Evolutionary conservation across 441 rosid species (phyloP).

Genomic region (Croton setiger): DNA sequence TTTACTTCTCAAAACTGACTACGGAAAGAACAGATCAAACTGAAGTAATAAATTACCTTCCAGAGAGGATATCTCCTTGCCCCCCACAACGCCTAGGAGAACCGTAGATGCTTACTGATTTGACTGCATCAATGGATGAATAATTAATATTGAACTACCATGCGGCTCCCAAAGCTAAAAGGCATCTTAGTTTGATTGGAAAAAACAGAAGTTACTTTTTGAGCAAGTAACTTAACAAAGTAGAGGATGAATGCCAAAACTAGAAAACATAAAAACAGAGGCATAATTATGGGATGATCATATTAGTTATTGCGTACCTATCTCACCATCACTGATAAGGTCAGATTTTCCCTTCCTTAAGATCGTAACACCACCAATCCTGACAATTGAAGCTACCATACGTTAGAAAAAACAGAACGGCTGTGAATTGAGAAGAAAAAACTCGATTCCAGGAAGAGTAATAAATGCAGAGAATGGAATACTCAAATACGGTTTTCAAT

Average conservation of each 20-base stretch:
- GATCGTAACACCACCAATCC: constrained; percentile 86
- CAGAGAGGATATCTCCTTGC: constrained; percentile 96
- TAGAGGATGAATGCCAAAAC: neutral
- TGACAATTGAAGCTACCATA: constrained; percentile 26
- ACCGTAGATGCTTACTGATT: constrained; percentile 73
- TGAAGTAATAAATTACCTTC: constrained; percentile 49
- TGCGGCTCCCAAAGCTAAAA: neutral
- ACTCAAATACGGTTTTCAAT: constrained; percentile 6
- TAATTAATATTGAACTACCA: constrained; percentile 12
- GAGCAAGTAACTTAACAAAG: neutral
- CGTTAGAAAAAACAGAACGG: constrained; percentile 16
- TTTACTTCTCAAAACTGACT: constrained; percentile 2
- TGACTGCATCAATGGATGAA: constrained; percentile 44
- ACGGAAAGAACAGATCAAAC: constrained; percentile 1
- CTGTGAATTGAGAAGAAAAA: neutral
- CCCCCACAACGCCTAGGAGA: constrained; percentile 96
- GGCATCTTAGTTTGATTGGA: neutral
- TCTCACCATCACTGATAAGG: constrained; percentile 75
- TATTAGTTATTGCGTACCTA: constrained; percentile 39
- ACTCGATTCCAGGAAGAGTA: neutral
- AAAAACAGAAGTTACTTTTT: neutral
- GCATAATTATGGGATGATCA: neutral
- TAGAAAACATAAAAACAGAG: neutral
- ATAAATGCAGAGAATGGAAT: neutral
- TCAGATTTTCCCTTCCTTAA: constrained; percentile 81